Base-by-base conservation (phyloP, 192 early-diverging fungal species). In the Linnemannia exigua region DNA sequence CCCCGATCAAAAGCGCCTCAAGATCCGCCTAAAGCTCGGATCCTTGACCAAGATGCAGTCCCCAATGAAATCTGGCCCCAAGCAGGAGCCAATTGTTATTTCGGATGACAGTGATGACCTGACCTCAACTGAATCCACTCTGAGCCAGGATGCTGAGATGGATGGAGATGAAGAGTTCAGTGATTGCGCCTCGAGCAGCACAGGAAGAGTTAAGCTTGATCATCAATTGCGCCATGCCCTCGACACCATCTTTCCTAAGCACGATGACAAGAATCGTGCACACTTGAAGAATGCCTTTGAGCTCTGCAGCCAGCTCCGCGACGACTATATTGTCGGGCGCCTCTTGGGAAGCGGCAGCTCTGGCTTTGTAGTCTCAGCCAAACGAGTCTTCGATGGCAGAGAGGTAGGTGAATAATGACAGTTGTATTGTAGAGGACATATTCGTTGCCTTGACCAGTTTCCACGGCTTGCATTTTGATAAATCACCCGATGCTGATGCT, bases 301-400 rank as follows among this genome's bases (percentile, higher is more conserved):
- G 12, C 31, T 28, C 0, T 77, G 63, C 9, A 28, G 44, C 14
- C 38, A 77, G 37, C 47, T 77, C 36, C 41, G 67, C 22, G 19
- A 70, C 19, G 66, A 77, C 37, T 77, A 77, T 20, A 33, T 67
- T 35, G 51, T 77, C 2, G 76, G 54, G 4, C 76, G 76, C 22
- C 38, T 77, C 33, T 25, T 77, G 35, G 76, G 76, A 12, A 77
- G 76, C 67, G 76, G 76, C 5, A 77, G 66, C 48, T 77, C 76
- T 22, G 76, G 76, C 46, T 77, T 77, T 70, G 76, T 77, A 1
- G 4, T 77, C 6, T 77, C 76, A 12, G 76, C 76, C 20, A 67
- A 67, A n/a, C 48, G 76, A 16, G 41, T 77, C 67, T 41, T 44
- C 14, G 67, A 77, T 51, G 76, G 76, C 19, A 47, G 54, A 35